Evolutionary conservation across 805 yeast species (phyloP), one percentile per base, ranked within the genome.

Genomic region (Candida montana): DNA sequence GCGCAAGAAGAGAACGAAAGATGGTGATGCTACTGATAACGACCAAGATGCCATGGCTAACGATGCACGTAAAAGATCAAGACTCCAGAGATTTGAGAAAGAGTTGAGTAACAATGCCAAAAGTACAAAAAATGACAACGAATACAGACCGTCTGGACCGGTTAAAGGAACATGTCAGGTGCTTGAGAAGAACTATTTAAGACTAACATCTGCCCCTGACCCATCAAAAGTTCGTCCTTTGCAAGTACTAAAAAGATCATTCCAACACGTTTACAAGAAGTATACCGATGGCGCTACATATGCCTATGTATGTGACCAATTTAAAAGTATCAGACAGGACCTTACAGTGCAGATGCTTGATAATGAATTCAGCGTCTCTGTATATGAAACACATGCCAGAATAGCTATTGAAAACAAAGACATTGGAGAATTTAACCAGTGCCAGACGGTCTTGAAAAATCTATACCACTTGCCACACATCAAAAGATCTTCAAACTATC

Each of bases 351-450:
- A 91, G 63, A 84, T 84, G 55, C 81, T 91, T 33, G 81, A 81
- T 53, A 79, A 79, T 54, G 79, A 75, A 33, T 85, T 93, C 57
- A 77, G 96, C 0, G 75, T 88, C 6, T 57, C 65, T 41, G 95
- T 88, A 0, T 91, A 93, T 61, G 93, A 88, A 61, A 73, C 80
- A 3, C 95, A 91, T 61, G 93, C 93, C 4, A 75, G 89, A 37
- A 67, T 90, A n/a, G 95, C 97, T 0, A 72, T 91, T 30, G 83
- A 80, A 51, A 81, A 83, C 55, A 72, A 75, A 31, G 99, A 91
- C 61, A 64, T 91, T 48, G 97, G 97, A 9, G 98, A 93, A 61
- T 89, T 85, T 60, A 93, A 93, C 64, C 97, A 91, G 60, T 93
- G 98, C 59, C 95, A 85, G 61, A 78, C 95, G 13, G 87, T 88